These are phyloP conservation scores for Termitomyces eurrhizus DNA, from an alignment of 768 basidiomycete species.

Conservation along the genomic window DNA sequence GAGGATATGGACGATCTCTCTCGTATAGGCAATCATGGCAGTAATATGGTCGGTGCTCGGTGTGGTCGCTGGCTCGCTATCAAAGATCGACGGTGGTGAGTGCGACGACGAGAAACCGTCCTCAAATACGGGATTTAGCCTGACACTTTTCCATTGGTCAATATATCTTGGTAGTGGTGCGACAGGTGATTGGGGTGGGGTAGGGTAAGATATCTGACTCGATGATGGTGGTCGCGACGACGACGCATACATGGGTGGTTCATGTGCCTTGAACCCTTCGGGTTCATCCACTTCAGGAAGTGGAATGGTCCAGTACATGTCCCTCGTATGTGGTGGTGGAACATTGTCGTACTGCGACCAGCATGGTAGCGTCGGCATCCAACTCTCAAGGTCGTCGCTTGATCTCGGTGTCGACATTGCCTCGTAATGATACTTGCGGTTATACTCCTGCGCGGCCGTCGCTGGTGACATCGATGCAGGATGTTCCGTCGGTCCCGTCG, in stretches of 20 bases:
- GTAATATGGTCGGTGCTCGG: constrained; percentile 8
- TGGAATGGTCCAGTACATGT: constrained; percentile 11
- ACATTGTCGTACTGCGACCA: neutral
- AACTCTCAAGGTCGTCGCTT: neutral
- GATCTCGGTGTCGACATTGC: neutral
- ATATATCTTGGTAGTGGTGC: neutral
- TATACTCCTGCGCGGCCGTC: neutral
- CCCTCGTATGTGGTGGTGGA: constrained; percentile 10
- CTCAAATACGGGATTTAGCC: constrained; percentile 2
- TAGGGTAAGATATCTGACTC: neutral
- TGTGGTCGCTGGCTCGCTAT: constrained; percentile 4
- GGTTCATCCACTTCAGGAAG: neutral
- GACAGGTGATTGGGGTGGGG: neutral
- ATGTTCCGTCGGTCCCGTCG: neutral
- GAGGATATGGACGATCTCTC: constrained; percentile 2
- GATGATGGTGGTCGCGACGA: neutral
- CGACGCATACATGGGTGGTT: neutral
- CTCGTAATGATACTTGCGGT: neutral
- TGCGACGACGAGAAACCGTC: neutral
- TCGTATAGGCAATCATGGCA: neutral
- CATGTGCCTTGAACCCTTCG: neutral
- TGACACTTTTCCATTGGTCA: neutral
- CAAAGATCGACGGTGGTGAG: neutral
- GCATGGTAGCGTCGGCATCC: constrained; percentile 1
- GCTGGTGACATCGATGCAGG: neutral